Evolutionary conservation across 164 flowering plant species (phyloP).

Genomic region (Warburgia ugandensis): DNA sequence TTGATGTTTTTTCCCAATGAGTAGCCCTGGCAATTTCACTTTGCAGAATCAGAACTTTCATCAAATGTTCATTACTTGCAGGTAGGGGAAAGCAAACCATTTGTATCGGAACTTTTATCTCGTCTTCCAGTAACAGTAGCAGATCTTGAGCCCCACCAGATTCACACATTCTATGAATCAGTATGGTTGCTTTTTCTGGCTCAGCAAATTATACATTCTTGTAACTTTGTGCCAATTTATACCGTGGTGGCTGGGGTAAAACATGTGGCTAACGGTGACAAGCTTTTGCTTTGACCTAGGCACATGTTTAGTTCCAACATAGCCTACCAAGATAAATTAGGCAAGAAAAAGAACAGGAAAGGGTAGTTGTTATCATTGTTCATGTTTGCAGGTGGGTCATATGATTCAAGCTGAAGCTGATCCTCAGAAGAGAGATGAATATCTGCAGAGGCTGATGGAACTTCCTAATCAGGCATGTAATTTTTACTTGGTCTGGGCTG

Average conservation of each 20-base stretch:
- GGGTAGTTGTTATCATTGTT: no score
- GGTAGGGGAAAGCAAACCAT: slow-evolving; percentile 96
- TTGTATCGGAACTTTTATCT: slow-evolving; percentile 91
- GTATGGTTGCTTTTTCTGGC: slow-evolving; percentile 36
- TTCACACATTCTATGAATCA: slow-evolving; percentile 96
- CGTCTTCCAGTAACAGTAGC: slow-evolving; percentile 73
- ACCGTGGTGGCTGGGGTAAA: no score
- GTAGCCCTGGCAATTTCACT: no score
- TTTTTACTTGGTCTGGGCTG: not conserved
- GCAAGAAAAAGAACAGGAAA: no score
- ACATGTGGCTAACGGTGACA: no score
- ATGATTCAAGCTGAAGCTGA: slow-evolving; percentile 99
- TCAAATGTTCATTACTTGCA: no score
- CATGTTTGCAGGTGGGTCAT: slow-evolving; percentile 59
- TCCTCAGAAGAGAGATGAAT: slow-evolving; percentile 87
- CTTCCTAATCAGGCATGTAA: slow-evolving; percentile 76
- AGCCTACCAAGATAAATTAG: no score
- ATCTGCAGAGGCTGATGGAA: slow-evolving; percentile 83
- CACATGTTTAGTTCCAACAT: no score
- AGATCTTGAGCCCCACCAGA: slow-evolving; percentile 97
- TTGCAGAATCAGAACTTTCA: no score
- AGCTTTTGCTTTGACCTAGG: no score
- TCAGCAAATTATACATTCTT: not conserved
- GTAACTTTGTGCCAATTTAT: no score
- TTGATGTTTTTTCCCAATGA: no score